phyloP scores from a whole-genome alignment of 2,329 filamentous ascomycete species.

The Pseudopyricularia javanii region DNA sequence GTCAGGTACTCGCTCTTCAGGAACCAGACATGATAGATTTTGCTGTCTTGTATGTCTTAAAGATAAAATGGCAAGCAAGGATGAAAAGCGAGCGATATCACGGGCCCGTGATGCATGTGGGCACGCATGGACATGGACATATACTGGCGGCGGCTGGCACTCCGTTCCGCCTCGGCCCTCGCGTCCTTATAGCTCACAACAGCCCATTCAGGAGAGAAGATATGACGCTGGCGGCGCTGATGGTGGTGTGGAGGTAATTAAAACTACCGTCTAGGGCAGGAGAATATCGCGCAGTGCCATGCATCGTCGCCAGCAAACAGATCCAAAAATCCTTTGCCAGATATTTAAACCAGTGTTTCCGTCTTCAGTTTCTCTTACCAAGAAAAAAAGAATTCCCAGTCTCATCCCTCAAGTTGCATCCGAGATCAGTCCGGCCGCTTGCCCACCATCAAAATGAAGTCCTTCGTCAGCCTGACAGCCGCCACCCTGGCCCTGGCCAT shows the following conservation, averaged over 20 bases:
- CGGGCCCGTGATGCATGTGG: not conserved
- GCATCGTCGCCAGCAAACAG: no score
- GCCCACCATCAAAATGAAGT: slow-evolving; percentile 17
- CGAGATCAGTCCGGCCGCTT: not conserved
- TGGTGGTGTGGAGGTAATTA: not conserved
- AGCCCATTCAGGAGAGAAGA: not conserved
- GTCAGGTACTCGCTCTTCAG: no score
- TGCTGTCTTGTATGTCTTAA: no score
- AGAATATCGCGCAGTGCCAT: no score
- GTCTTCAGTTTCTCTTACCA: no score
- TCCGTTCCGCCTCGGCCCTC: not conserved
- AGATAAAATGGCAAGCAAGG: not conserved
- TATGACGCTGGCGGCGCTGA: not conserved
- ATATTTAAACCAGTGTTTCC: no score
- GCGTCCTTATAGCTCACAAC: not conserved
- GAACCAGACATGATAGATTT: no score
- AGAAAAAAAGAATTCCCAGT: no score
- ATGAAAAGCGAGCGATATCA: not conserved
- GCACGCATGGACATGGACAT: not conserved
- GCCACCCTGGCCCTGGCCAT: slow-evolving; percentile 16
- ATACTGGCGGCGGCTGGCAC: not conserved
- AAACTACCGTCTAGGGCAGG: no score
- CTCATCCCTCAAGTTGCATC: not conserved
- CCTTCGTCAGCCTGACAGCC: slow-evolving; percentile 14
- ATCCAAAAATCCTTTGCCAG: no score